phyloP scores from a whole-genome alignment of 169 alveolate genomes.

The Neospora caninum region DNA sequence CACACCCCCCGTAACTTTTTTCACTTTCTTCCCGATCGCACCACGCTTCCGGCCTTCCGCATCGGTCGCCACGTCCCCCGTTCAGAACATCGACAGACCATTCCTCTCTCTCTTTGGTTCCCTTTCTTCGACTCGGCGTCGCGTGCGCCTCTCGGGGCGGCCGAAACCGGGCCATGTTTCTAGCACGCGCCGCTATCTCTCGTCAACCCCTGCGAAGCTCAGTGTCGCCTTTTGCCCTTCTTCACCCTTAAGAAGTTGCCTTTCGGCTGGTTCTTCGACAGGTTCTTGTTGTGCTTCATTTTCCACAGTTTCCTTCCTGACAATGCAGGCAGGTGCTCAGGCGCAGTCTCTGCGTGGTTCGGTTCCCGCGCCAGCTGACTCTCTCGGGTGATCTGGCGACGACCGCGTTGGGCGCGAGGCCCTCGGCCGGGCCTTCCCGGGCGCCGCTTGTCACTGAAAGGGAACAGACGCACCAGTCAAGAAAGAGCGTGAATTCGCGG shows the following conservation, averaged over 20 bases:
- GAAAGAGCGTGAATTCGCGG: too few relatives aligned
- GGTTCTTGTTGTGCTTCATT: constrained; percentile 70
- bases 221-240: constrained; percentile 7
- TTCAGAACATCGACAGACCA: too few relatives aligned
- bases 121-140: too few relatives aligned
- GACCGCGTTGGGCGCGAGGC: background rate
- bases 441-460: background rate
- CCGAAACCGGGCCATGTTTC: too few relatives aligned
- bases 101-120: too few relatives aligned
- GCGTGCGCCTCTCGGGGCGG: too few relatives aligned
- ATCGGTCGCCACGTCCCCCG: too few relatives aligned
- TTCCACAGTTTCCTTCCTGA: constrained; percentile 78
- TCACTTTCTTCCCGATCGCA: too few relatives aligned
- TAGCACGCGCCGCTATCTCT: too few relatives aligned
- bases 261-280: constrained; percentile 31
- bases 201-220: too few relatives aligned
- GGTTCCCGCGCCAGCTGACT: constrained; percentile 73
- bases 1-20: too few relatives aligned
- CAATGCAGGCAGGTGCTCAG: constrained; percentile 73
- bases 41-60: too few relatives aligned
- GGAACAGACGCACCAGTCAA: background rate
- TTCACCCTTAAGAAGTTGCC: constrained; percentile 57
- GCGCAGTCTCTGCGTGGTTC: constrained; percentile 60
- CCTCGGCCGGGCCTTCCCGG: background rate
- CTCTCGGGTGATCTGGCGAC: constrained; percentile 49